These are phyloP conservation scores for Aspergillus neoniger DNA, from an alignment of 2,329 filamentous ascomycete species.

Conservation along the genomic window DNA sequence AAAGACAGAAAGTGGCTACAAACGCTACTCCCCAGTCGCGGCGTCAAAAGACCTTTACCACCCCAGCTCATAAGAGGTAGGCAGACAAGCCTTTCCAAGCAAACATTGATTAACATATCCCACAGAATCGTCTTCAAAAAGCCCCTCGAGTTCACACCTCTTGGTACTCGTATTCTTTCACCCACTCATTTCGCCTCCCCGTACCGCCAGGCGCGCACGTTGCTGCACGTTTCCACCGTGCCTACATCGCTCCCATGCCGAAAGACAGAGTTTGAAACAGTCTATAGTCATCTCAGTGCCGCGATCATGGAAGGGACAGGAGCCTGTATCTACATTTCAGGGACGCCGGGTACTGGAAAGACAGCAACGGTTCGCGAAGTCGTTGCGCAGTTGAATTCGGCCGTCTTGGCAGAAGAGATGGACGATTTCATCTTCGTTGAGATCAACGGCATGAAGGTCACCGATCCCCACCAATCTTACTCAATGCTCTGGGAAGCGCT, in stretches of 20 bases:
- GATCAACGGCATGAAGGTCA: constrained; percentile 99
- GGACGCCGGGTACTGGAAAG: constrained; percentile 96
- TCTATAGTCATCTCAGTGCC: constrained; percentile 90
- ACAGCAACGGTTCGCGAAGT: constrained; percentile 97
- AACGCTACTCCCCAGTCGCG: constrained; percentile 46
- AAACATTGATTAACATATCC: constrained; percentile 20
- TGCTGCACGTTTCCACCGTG: constrained; percentile 91
- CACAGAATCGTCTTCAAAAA: constrained; percentile 72
- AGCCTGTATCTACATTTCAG: constrained; percentile 97
- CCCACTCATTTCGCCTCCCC: constrained; percentile 75
- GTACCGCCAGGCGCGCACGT: constrained; percentile 84
- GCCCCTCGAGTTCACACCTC: constrained; percentile 88
- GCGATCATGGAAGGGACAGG: constrained; percentile 93
- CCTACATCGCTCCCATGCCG: constrained; percentile 86
- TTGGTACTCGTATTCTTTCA: constrained; percentile 84
- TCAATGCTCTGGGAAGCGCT: constrained; percentile 93
- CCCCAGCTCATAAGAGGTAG: constrained; percentile 65
- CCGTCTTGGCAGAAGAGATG: constrained; percentile 84
- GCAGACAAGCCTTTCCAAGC: constrained; percentile 21
- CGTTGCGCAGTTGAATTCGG: constrained; percentile 82
- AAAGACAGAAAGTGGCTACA: constrained; percentile 55
- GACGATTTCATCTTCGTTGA: constrained; percentile 99
- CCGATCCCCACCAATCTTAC: constrained; percentile 95
- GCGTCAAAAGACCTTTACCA: constrained; percentile 53
- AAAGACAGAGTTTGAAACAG: constrained; percentile 85